A percentile compares a stretch with the other conserved stretches of the same genome.
phyloP scores from a whole-genome alignment of 1,284 basidiomycete species.

The Taiwanofungus camphoratus region DNA sequence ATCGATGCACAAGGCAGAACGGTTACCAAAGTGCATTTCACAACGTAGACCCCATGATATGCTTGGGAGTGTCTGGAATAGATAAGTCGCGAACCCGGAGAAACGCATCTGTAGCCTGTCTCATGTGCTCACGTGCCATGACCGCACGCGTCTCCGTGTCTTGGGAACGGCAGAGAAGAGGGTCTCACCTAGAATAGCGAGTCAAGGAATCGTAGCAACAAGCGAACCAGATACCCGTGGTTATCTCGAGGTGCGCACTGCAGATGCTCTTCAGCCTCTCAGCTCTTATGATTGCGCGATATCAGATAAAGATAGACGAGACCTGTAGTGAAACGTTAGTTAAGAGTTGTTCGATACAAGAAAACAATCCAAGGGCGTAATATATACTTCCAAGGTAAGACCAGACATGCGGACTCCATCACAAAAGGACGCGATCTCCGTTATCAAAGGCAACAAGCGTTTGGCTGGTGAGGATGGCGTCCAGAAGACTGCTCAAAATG shows the following conservation, averaged over 20 bases:
- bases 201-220: background rate
- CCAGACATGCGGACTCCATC: too few relatives aligned
- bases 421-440: too few relatives aligned
- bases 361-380: too few relatives aligned
- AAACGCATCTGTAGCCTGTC: constrained; percentile 6
- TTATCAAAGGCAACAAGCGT: too few relatives aligned
- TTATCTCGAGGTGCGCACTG: background rate
- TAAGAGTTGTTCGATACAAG: too few relatives aligned
- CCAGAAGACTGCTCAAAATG: too few relatives aligned
- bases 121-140: constrained; percentile 16
- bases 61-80: background rate
- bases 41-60: constrained; percentile 2
- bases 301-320: too few relatives aligned
- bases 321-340: too few relatives aligned
- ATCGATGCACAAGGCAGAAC: background rate
- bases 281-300: too few relatives aligned
- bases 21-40: background rate
- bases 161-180: background rate
- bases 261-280: too few relatives aligned
- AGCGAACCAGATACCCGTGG: background rate
- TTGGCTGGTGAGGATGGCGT: too few relatives aligned
- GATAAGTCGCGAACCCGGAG: constrained; percentile 2
- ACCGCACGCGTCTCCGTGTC: constrained; percentile 10
- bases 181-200: constrained; percentile 1
- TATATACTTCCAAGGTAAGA: too few relatives aligned